phyloP scores from a whole-genome alignment of 225 moss, liverwort and hornwort species.

The Straminergon stramineum region DNA sequence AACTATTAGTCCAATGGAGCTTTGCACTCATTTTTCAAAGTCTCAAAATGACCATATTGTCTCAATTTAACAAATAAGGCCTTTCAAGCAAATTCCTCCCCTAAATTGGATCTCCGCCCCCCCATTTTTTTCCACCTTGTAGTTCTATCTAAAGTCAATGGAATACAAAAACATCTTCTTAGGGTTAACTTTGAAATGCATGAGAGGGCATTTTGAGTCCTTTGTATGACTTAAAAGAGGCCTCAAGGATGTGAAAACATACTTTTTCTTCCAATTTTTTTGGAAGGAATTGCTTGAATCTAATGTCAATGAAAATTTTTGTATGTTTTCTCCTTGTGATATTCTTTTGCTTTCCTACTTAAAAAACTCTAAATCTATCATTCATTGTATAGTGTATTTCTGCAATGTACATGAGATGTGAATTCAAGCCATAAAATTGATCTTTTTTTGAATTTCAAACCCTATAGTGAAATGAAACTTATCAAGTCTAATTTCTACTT shows the following conservation, averaged over 20 bases:
- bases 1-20: no score
- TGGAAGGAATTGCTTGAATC: background rate
- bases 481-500: background rate
- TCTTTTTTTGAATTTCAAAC: background rate
- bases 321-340: background rate
- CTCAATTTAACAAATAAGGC: no score
- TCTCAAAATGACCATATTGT: no score
- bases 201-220: background rate
- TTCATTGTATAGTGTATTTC: accelerated
- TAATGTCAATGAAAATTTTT: background rate
- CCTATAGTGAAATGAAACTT: background rate
- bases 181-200: background rate
- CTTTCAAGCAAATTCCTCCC: background rate
- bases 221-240: background rate
- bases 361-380: background rate
- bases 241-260: background rate
- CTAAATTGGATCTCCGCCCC: background rate
- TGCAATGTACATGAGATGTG: background rate
- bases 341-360: background rate
- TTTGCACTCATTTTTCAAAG: no score
- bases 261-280: background rate
- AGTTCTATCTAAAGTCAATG: background rate
- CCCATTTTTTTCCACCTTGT: no score
- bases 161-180: background rate
- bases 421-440: background rate